phyloP scores from a whole-genome alignment of 1,284 basidiomycete genomes.

The Cerrena zonata region DNA sequence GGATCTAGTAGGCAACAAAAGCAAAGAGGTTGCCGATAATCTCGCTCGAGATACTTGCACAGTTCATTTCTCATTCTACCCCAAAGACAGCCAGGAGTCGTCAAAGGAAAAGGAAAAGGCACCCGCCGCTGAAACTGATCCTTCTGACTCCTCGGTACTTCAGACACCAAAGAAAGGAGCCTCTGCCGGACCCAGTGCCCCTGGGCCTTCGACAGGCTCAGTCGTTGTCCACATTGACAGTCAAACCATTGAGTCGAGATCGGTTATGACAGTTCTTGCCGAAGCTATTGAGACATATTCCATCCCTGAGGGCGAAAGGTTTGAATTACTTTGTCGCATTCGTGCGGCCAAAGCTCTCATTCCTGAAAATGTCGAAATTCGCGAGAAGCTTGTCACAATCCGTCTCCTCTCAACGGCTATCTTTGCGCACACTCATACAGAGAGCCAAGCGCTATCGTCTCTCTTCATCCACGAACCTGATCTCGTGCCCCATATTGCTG shows the following conservation, averaged over 20 bases:
- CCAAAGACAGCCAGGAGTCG: slow-evolving; percentile 36
- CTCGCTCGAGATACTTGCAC: slow-evolving; percentile 67
- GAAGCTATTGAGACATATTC: slow-evolving; percentile 68
- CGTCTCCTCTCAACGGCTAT: slow-evolving; percentile 86
- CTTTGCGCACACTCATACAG: slow-evolving; percentile 79
- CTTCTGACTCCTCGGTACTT: slow-evolving; percentile 33
- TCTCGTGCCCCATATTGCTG: slow-evolving; percentile 81
- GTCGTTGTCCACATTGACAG: slow-evolving; percentile 62
- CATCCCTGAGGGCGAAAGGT: slow-evolving; percentile 81
- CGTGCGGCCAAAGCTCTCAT: slow-evolving; percentile 70
- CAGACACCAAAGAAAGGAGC: slow-evolving; percentile 30
- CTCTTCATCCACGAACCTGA: slow-evolving; percentile 95
- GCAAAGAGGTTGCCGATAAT: slow-evolving; percentile 46
- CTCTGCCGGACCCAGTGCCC: slow-evolving; percentile 16
- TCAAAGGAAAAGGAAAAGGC: slow-evolving; percentile 39
- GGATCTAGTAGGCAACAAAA: slow-evolving; percentile 57
- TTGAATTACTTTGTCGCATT: slow-evolving; percentile 85
- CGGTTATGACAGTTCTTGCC: slow-evolving; percentile 69
- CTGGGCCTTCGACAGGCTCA: slow-evolving; percentile 40
- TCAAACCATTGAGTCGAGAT: slow-evolving; percentile 51
- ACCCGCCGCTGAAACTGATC: slow-evolving; percentile 34
- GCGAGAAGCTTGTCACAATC: slow-evolving; percentile 77
- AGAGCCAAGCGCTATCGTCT: slow-evolving; percentile 72
- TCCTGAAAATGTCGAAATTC: slow-evolving; percentile 51
- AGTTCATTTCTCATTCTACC: slow-evolving; percentile 73